phyloP scores from a whole-genome alignment of 1,284 basidiomycete species.

The Acaromyces ingoldii region DNA sequence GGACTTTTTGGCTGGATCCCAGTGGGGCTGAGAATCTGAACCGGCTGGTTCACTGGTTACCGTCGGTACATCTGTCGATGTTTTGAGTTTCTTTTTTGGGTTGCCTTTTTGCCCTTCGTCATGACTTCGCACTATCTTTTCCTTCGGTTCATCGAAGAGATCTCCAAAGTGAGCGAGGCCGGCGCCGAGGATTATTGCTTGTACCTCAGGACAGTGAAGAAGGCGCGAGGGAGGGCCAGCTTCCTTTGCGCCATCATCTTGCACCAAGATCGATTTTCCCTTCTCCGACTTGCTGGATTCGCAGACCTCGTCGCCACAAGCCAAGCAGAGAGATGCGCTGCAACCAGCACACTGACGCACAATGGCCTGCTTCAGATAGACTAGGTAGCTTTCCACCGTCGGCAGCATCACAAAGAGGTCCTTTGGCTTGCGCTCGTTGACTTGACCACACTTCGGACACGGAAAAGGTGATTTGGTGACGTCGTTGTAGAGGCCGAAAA shows the following conservation, averaged over 20 bases:
- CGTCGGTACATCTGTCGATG: neutral
- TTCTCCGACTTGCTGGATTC: neutral
- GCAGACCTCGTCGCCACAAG: neutral
- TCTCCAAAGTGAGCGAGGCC: conserved; percentile 15
- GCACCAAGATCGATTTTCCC: neutral
- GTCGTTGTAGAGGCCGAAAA: neutral
- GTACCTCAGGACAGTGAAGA: conserved; percentile 9
- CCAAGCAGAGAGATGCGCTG: no score
- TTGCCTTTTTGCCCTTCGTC: neutral
- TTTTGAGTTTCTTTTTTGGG: neutral
- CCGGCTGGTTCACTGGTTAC: neutral
- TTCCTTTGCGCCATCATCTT: neutral
- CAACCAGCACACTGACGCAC: no score
- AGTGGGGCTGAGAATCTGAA: neutral
- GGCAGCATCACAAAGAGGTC: neutral
- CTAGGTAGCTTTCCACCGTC: neutral
- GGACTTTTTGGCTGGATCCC: neutral
- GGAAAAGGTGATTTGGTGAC: neutral
- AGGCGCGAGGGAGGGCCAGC: neutral
- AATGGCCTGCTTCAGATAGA: no score
- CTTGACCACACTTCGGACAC: neutral
- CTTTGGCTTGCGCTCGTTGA: neutral
- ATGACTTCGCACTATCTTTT: neutral
- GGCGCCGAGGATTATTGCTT: conserved; percentile 10
- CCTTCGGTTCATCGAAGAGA: neutral